Evolutionary conservation across 1,284 basidiomycete species (phyloP), one percentile per base, ranked within the genome.

Genomic region (Rhodotorula sp.): DNA sequence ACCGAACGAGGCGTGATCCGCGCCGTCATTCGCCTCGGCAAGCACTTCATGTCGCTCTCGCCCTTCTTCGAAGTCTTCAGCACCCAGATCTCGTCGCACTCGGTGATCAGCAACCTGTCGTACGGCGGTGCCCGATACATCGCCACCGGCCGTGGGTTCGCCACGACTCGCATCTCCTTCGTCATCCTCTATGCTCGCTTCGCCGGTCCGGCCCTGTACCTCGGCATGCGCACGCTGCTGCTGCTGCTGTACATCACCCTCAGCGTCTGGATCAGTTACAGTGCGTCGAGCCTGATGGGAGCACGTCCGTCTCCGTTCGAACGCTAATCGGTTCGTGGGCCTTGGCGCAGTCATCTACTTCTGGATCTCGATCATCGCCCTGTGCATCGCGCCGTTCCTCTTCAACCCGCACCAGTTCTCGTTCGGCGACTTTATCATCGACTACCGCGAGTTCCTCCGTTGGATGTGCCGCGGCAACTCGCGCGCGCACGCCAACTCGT

Each of bases 401-500:
- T 96, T 96, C 86, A 97, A 96, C 81, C 94, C 94, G 20, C 94
- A 96, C 82, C 94, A 97, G 81, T 97, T 97, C 83, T 91, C 91
- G 37, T 89, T 91, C 80, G 86, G 91, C 64, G 94, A 97, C 82
- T 97, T 95, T 81, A 87, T 96, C 80, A 91, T 96, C 79, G 94
- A 97, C 81, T 97, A 97, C 81, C 87, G 93, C 78, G 94, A 97
- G 83, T 96, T 94, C 84, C 83, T 97, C 76, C 87, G 94, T 75
- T 97, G 94, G 94, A 96, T 97, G 93, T 94, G 89, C 63, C 88
- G 94, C 73, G 94, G 94, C 69, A 97, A 97, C 82, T 95, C 93
- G 62, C 86, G 92, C 30, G 91, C 92, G n/a, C 94, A 96, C 82
- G 91, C 87, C 79, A 97, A 95, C 82, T 95, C 93, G 7, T 97